A percentile compares a stretch with the other conserved stretches of the same genome.
Evolutionary conservation across 148 eudicot species (phyloP).

Genomic region (Arbutus unedo): DNA sequence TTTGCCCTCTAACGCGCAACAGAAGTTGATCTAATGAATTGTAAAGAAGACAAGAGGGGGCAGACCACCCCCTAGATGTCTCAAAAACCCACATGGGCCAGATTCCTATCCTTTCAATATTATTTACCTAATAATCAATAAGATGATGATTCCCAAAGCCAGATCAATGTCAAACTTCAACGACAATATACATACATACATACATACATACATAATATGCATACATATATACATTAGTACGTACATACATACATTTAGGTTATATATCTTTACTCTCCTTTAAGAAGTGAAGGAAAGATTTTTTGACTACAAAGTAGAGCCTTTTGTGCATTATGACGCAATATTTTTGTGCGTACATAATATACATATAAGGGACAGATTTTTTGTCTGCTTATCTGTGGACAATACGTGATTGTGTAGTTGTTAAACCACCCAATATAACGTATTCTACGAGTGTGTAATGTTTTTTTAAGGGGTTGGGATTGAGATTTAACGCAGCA

Average conservation of each 20-base stretch:
- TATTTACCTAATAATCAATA: slow-evolving; percentile 22
- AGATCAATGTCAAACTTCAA: slow-evolving; percentile 35
- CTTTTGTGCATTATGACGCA: too few species aligned
- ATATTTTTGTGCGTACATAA: too few species aligned
- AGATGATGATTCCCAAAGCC: slow-evolving; percentile 29
- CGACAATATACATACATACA: slow-evolving; percentile 12
- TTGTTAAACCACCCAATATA: too few species aligned
- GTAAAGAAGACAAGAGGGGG: slow-evolving; percentile 12
- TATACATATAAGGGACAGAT: too few species aligned
- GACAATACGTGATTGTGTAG: too few species aligned
- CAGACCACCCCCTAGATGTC: slow-evolving; percentile 31
- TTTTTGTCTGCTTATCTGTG: too few species aligned
- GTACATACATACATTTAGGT: too few species aligned
- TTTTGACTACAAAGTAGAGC: too few species aligned
- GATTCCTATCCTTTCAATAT: slow-evolving; percentile 31
- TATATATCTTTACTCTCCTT: too few species aligned
- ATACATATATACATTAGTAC: neutral
- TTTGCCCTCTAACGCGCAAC: slow-evolving; percentile 2
- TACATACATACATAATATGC: neutral
- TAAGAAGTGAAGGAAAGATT: too few species aligned
- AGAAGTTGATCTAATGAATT: neutral
- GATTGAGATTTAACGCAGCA: neutral
- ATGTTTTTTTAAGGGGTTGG: neutral
- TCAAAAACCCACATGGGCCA: slow-evolving; percentile 23
- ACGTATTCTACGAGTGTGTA: too few species aligned